Evolutionary conservation across 345 rosid species (phyloP).

Genomic region (Euphorbia lathyris): DNA sequence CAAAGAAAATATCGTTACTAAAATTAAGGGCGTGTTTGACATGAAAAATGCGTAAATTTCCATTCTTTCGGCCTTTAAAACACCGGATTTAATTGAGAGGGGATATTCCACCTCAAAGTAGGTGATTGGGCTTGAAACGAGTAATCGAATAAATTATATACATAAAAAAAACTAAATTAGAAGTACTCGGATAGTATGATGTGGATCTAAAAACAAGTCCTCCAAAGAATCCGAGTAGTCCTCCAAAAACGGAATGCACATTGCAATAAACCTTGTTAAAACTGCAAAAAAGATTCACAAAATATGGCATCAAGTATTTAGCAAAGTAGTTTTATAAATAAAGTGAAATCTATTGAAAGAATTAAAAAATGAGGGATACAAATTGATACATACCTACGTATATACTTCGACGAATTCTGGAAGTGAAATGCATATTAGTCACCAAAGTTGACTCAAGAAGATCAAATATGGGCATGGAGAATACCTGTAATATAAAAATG

Average conservation of each 20-base stretch:
- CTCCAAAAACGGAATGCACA: constrained; percentile 62
- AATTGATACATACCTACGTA: constrained; percentile 47
- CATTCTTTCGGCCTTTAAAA: no score
- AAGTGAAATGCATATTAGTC: constrained; percentile 25
- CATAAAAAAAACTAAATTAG: neutral
- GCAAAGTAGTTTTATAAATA: neutral
- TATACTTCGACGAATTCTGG: constrained; percentile 29
- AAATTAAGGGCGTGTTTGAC: neutral
- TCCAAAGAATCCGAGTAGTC: constrained; percentile 24
- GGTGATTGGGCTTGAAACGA: no score
- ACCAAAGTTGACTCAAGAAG: constrained; percentile 41
- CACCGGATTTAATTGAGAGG: no score
- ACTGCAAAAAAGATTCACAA: constrained; percentile 23
- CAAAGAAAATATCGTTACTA: neutral
- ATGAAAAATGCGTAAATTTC: neutral
- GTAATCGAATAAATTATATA: neutral
- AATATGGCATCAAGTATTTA: neutral
- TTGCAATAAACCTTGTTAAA: constrained; percentile 43
- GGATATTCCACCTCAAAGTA: no score
- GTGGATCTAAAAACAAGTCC: constrained; percentile 56
- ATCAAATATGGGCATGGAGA: constrained; percentile 52
- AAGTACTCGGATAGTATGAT: constrained; percentile 44
- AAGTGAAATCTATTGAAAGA: neutral
- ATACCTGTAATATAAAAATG: constrained; percentile 29
- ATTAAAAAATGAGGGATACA: neutral